A percentile compares a stretch with the other conserved stretches of the same genome.
Evolutionary conservation across 306 rosid genomes (phyloP).

Genomic region (Elaeagnus macrophylla): DNA sequence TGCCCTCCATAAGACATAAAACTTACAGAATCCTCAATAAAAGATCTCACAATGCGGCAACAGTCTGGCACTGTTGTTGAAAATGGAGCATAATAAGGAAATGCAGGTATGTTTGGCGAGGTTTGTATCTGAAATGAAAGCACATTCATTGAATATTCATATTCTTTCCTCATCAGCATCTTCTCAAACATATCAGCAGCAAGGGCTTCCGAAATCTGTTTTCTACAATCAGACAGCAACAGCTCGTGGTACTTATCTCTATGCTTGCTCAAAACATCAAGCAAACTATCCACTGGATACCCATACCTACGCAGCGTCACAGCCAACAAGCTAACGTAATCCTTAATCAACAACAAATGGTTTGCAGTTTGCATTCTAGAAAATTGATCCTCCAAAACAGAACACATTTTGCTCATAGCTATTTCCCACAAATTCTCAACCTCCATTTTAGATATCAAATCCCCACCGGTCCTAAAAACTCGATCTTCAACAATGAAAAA

Average conservation of each 20-base stretch:
- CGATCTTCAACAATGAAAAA: constrained; percentile 94
- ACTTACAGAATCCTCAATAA: constrained; percentile 93
- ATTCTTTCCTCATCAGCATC: constrained; percentile 98
- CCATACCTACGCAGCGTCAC: constrained; percentile 87
- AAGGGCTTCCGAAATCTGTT: constrained; percentile 80
- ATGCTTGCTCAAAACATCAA: constrained; percentile 95
- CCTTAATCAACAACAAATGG: constrained; percentile 84
- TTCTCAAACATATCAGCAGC: constrained; percentile 87
- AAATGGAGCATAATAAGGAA: constrained; percentile 88
- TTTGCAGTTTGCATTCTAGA: constrained; percentile 99
- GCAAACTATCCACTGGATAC: constrained; percentile 81
- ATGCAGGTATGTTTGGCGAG: constrained; percentile 74
- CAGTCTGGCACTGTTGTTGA: constrained; percentile 93
- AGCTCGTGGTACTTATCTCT: constrained; percentile 97
- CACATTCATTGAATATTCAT: constrained; percentile 94
- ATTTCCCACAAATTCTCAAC: constrained; percentile 98
- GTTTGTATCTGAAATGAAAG: constrained; percentile 93
- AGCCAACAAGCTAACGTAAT: constrained; percentile 88
- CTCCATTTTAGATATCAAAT: constrained; percentile 78
- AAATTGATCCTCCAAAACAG: constrained; percentile 97
- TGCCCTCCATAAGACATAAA: constrained; percentile 98
- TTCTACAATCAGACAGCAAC: constrained; percentile 79
- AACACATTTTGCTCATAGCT: constrained; percentile 95
- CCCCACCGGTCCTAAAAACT: constrained; percentile 83
- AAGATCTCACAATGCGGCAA: constrained; percentile 93